Conservation (phyloP, 2,329 filamentous ascomycete species). For the Scedosporium boydii region DNA sequence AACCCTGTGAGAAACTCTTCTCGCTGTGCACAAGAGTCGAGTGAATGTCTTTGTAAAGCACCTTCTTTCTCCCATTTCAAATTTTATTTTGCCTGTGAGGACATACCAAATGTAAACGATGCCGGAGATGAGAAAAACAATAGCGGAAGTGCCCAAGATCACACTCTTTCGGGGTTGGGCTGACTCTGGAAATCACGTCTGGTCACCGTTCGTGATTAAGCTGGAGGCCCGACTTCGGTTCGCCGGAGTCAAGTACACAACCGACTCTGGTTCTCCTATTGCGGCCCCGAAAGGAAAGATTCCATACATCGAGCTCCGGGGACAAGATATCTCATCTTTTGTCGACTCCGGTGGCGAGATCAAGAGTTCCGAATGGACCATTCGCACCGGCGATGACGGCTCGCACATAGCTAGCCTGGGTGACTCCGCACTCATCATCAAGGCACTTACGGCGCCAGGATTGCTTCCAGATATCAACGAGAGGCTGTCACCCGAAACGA, state of each 20-base stretch:
- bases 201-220: conserved; percentile 55
- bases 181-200: conserved; percentile 26
- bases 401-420: conserved; percentile 20
- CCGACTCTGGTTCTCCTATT: conserved; percentile 31
- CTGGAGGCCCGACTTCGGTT: conserved; percentile 53
- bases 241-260: conserved; percentile 34
- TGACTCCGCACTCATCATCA: conserved; percentile 48
- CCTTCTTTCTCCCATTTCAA: no score
- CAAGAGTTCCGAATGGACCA: background rate
- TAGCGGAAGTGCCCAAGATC: background rate
- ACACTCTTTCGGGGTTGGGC: background rate
- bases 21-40: no score
- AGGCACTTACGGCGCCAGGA: conserved; percentile 20
- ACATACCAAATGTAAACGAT: no score
- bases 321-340: background rate
- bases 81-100: no score
- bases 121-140: no score
- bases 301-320: conserved; percentile 39
- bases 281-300: conserved; percentile 48
- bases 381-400: background rate
- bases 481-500: conserved; percentile 24
- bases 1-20: no score
- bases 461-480: conserved; percentile 39
- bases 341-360: background rate
- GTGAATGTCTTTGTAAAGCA: no score